Conservation (phyloP, 192 early-diverging fungal species). For the Backusella tuberculispora region DNA sequence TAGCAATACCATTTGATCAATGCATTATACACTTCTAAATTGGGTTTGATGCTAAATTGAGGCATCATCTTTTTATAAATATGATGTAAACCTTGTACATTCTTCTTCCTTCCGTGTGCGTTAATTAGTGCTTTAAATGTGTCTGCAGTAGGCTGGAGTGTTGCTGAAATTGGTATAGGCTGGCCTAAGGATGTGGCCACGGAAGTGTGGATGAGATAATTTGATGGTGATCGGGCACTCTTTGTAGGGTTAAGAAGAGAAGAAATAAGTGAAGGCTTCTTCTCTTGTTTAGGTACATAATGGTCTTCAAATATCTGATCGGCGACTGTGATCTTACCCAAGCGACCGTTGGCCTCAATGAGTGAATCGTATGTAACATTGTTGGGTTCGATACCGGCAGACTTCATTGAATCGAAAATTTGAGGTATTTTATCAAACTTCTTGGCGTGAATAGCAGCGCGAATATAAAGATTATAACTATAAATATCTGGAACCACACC, state of each 20-base stretch:
- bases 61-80: slow-evolving; percentile 45
- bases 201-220: not conserved
- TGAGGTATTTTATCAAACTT: slow-evolving; percentile 23
- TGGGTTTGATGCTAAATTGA: slow-evolving; percentile 19
- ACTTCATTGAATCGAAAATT: slow-evolving; percentile 24
- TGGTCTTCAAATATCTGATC: slow-evolving; percentile 29
- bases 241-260: not conserved
- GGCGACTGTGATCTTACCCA: slow-evolving; percentile 31
- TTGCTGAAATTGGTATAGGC: not conserved
- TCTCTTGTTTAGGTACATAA: slow-evolving; percentile 14
- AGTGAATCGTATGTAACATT: slow-evolving; percentile 38
- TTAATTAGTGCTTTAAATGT: slow-evolving; percentile 39
- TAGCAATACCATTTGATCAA: slow-evolving; percentile 43
- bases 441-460: slow-evolving; percentile 34
- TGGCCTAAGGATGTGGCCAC: not conserved
- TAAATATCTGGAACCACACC: slow-evolving; percentile 28
- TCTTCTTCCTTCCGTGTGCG: slow-evolving; percentile 37
- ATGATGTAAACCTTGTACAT: slow-evolving; percentile 24
- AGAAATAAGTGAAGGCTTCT: slow-evolving; percentile 1
- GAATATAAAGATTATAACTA: slow-evolving; percentile 41
- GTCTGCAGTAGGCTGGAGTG: slow-evolving; percentile 18
- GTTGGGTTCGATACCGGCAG: slow-evolving; percentile 29
- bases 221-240: not conserved
- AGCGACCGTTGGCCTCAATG: slow-evolving; percentile 38
- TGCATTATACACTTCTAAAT: slow-evolving; percentile 26